These are phyloP conservation scores for Pichia sp. DNA, from an alignment of 1,139 yeast genomes.

Conservation along the genomic window DNA sequence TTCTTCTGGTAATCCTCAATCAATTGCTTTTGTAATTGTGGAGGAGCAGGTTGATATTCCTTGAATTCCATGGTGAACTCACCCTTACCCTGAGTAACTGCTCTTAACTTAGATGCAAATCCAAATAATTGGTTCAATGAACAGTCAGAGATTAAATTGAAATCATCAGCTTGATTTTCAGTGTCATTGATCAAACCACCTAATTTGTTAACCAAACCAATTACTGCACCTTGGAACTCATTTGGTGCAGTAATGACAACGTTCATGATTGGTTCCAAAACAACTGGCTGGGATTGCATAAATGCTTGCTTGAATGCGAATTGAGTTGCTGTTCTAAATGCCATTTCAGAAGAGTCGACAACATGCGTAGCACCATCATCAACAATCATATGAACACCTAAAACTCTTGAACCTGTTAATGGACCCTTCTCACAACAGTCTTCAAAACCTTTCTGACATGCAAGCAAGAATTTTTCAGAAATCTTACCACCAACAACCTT, in stretches of 20 bases:
- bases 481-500: conserved; percentile 96
- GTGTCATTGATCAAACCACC: conserved; percentile 93
- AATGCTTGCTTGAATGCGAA: conserved; percentile 93
- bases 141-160: conserved; percentile 90
- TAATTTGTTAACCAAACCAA: conserved; percentile 85
- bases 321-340: conserved; percentile 88
- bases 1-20: conserved; percentile 76
- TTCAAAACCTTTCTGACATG: conserved; percentile 94
- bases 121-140: conserved; percentile 95
- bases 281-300: conserved; percentile 75
- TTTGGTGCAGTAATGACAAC: conserved; percentile 91
- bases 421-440: conserved; percentile 97
- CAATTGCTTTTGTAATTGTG: conserved; percentile 85
- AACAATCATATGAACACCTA: conserved; percentile 89
- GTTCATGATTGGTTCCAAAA: conserved; percentile 93
- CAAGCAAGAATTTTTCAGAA: conserved; percentile 88
- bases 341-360: conserved; percentile 93
- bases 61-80: conserved; percentile 94
- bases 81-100: conserved; percentile 98
- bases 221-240: conserved; percentile 93
- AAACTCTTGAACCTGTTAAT: conserved; percentile 85
- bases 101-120: conserved; percentile 90
- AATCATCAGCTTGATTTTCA: conserved; percentile 91
- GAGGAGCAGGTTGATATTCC: conserved; percentile 85
- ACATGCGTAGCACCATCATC: conserved; percentile 97